phyloP scores from a whole-genome alignment of 2,329 filamentous ascomycete species.

The Pseudogymnoascus sp. region DNA sequence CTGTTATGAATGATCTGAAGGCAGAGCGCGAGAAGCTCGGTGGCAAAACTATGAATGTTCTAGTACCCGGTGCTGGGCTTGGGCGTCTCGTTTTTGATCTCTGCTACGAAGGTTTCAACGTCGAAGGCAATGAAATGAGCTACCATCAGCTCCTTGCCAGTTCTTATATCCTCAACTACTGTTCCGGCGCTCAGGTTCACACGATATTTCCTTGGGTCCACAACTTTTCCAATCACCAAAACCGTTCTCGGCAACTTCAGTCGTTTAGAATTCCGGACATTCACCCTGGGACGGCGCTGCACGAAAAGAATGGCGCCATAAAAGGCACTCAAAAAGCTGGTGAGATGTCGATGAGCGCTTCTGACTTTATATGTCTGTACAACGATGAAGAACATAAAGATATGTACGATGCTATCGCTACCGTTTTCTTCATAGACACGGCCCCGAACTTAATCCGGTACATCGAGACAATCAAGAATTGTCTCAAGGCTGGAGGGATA shows the following conservation, averaged over 20 bases:
- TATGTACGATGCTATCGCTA: constrained; percentile 72
- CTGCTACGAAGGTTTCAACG: constrained; percentile 60
- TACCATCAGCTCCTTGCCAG: constrained; percentile 93
- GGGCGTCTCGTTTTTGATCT: constrained; percentile 86
- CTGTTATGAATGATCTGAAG: constrained; percentile 59
- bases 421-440: constrained; percentile 95
- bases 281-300: constrained; percentile 54
- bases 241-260: constrained; percentile 64
- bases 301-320: constrained; percentile 24
- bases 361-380: constrained; percentile 89
- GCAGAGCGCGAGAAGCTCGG: constrained; percentile 32
- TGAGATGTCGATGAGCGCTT: constrained; percentile 84
- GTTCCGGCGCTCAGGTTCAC: constrained; percentile 51
- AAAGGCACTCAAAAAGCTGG: constrained; percentile 33
- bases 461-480: constrained; percentile 71
- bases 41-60: constrained; percentile 45
- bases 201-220: constrained; percentile 78
- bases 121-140: constrained; percentile 91
- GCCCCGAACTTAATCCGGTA: constrained; percentile 89
- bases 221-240: constrained; percentile 77
- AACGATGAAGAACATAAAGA: constrained; percentile 50
- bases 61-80: constrained; percentile 85
- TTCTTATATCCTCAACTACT: constrained; percentile 64
- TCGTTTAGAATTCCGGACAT: constrained; percentile 72
- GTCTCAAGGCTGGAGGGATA: constrained; percentile 67